These are phyloP conservation scores for Chrysochromulina parva DNA, from an alignment of 78 protist genomes.

Conservation along the genomic window DNA sequence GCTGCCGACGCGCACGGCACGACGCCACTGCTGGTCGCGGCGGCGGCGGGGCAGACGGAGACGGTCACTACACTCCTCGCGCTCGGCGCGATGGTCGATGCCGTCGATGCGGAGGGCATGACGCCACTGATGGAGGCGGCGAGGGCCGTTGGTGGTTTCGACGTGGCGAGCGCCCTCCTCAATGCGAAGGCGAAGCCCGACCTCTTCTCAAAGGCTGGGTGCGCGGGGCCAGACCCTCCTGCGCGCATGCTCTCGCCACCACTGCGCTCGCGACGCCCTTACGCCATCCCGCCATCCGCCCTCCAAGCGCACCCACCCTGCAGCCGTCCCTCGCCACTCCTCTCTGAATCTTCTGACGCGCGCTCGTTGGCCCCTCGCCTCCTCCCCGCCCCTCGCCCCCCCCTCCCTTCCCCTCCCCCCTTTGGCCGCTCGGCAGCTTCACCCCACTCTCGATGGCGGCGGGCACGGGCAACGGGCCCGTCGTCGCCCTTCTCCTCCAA, in stretches of 20 bases:
- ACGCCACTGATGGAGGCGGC: slow-evolving; percentile 17
- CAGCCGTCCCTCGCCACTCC: too few species aligned
- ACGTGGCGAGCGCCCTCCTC: not conserved
- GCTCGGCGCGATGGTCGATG: not conserved
- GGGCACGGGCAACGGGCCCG: not conserved
- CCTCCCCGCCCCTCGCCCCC: too few species aligned
- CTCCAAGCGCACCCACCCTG: too few species aligned
- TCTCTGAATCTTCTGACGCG: too few species aligned
- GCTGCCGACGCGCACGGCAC: not conserved
- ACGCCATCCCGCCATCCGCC: too few species aligned
- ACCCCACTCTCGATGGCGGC: not conserved
- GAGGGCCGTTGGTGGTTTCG: not conserved
- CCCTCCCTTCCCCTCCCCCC: too few species aligned
- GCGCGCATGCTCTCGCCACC: too few species aligned
- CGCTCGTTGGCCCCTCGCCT: too few species aligned
- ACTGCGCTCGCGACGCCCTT: too few species aligned
- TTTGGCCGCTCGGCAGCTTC: not conserved
- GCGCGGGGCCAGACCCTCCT: too few species aligned
- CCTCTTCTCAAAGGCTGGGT: not conserved
- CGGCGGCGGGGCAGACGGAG: not conserved
- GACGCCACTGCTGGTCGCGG: not conserved
- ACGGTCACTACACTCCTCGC: not conserved
- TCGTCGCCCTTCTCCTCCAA: not conserved
- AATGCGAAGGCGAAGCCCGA: not conserved
- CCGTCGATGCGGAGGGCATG: not conserved